Evolutionary conservation across 2,329 filamentous ascomycete species (phyloP), one percentile per base, ranked within the genome.

Genomic region (Myriosclerotinia duriaeana): DNA sequence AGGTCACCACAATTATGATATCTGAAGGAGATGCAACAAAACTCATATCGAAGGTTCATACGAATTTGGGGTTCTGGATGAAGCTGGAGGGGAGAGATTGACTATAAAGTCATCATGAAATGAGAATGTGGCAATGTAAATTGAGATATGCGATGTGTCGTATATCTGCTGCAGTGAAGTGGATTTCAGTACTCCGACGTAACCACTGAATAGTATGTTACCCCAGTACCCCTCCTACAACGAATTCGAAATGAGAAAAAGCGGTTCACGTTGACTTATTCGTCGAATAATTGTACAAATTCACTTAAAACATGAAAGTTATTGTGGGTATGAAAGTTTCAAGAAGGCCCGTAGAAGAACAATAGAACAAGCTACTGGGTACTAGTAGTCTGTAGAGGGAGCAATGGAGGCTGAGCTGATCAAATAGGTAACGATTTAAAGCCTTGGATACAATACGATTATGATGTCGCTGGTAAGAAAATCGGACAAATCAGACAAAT

Each of bases 1-100:
- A 83, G 67, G 80, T 80, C 74, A 85, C 84, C 72, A 85, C 79
- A 59, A 80, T 80, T 74, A 86, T 83, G 76, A 88, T 83, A 71
- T 82, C 74, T 61, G 72, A 71, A n/a, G 73, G 70, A 7, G 72
- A 72, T 48, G 71, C 69, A 48, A 71, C 74, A 65, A 75, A 75
- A 72, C 69, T 74, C 75, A 76, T 76, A 53, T 60, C 67, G 69
- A 22, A 55, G 38, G 50, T 53, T 63, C n/a, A 59, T 53, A 38
- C 36, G 22, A 44, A 48, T 58, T 30, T 17, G 34, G 17, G 36
- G 40, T n/a, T 38, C 44, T 17, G 15, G 4, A 22, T 36, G 12
- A 58, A 44, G n/a, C n/a, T n/a, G n/a, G n/a, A n/a, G 20, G 17
- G 8, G 22, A 44, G 54, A 42, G 22, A 14, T 34, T 8, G 20